These are phyloP conservation scores for Xerocomellus chrysenteron DNA, from an alignment of 768 basidiomycete genomes.

Conservation along the genomic window DNA sequence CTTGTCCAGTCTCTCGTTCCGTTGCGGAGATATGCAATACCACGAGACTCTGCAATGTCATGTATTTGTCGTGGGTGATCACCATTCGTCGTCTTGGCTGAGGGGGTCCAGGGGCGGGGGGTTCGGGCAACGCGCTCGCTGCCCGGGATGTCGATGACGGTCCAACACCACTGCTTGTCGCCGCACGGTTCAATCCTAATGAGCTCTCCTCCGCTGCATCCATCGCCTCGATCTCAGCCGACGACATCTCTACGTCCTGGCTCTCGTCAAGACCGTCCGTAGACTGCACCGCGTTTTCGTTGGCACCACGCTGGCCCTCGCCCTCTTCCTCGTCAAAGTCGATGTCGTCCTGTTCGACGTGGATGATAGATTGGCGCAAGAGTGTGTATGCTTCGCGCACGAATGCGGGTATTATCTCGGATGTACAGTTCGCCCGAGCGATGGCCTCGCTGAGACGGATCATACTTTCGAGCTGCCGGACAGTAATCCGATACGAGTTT, in stretches of 20 bases:
- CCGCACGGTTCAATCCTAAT: conserved; percentile 37
- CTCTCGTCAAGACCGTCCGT: conserved; percentile 48
- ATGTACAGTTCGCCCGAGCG: conserved; percentile 92
- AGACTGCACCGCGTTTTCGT: conserved; percentile 33
- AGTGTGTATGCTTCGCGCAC: conserved; percentile 95
- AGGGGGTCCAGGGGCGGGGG: conserved; percentile 37
- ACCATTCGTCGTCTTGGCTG: conserved; percentile 74
- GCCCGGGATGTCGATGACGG: conserved; percentile 34
- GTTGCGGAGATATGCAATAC: conserved; percentile 76
- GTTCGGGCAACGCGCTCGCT: conserved; percentile 28
- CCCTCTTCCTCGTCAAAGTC: conserved; percentile 94
- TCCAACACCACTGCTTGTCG: conserved; percentile 33
- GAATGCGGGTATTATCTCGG: conserved; percentile 94
- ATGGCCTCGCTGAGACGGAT: conserved; percentile 97
- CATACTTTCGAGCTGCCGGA: conserved; percentile 98
- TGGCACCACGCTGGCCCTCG: conserved; percentile 50
- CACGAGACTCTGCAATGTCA: conserved; percentile 84
- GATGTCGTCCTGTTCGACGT: conserved; percentile 98
- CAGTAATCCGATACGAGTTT: conserved; percentile 96
- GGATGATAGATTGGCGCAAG: conserved; percentile 95
- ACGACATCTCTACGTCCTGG: conserved; percentile 64
- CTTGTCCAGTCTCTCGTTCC: conserved; percentile 73
- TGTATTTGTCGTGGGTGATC: conserved; percentile 96
- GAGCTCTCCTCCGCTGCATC: conserved; percentile 52
- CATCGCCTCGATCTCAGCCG: conserved; percentile 55